These are phyloP conservation scores for Fusarium solani-melongenae DNA, from an alignment of 2,329 filamentous ascomycete species.

Conservation along the genomic window DNA sequence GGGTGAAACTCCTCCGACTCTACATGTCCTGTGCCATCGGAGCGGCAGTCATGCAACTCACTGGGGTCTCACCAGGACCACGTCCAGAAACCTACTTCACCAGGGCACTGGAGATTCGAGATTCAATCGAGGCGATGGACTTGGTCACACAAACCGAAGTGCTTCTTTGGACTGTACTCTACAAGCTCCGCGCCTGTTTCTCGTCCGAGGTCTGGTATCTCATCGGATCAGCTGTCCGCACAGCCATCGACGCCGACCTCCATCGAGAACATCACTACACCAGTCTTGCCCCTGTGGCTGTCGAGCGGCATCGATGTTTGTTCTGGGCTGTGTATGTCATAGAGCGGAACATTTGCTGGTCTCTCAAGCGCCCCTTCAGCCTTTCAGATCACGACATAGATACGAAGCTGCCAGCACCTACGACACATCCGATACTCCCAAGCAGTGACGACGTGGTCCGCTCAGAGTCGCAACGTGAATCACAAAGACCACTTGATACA, in stretches of 20 bases:
- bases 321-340: background rate
- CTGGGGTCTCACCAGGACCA: background rate
- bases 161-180: background rate
- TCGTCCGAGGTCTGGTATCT: background rate
- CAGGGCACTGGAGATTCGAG: background rate
- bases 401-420: background rate
- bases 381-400: background rate
- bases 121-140: background rate
- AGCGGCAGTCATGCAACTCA: background rate
- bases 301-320: background rate
- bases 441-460: rapidly evolving
- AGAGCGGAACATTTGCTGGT: background rate
- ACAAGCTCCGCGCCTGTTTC: background rate
- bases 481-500: background rate
- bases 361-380: background rate
- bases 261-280: background rate
- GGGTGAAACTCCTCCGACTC: background rate
- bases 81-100: background rate
- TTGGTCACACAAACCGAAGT: background rate
- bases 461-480: background rate
- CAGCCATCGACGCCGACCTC: background rate
- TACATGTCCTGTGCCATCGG: background rate
- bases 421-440: background rate
- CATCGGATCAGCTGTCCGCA: background rate
- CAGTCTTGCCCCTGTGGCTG: background rate